Conservation (phyloP, 2,329 filamentous ascomycete species). For the Colletotrichum graminicola region DNA sequence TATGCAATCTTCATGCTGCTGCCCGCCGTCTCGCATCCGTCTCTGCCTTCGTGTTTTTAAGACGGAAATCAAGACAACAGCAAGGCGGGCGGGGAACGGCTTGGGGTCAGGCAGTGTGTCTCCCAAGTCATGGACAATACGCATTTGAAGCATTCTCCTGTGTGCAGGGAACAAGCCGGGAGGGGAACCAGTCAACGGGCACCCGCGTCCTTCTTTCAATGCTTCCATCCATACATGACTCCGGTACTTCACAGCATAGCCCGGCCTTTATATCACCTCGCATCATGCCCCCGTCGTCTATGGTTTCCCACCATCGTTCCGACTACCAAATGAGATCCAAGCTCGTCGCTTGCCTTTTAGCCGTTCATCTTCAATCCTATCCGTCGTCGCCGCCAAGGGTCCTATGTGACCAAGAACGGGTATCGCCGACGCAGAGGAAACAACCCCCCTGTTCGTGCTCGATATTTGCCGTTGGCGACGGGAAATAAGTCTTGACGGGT, state of each 20-base stretch:
- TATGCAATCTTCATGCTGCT: conserved; percentile 25
- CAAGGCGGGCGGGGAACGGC: conserved; percentile 2
- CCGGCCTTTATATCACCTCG: conserved; percentile 21
- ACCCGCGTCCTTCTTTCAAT: conserved; percentile 32
- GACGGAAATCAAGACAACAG: conserved; percentile 24
- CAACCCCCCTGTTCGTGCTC: conserved; percentile 22
- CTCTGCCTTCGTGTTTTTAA: conserved; percentile 8
- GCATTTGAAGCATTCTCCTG: conserved; percentile 26
- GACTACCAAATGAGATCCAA: conserved; percentile 8
- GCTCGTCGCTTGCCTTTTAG: conserved; percentile 22
- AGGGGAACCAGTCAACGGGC: conserved; percentile 9
- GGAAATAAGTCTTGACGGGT: conserved; percentile 13
- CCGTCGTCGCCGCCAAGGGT: conserved; percentile 7
- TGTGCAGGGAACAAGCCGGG: conserved; percentile 33
- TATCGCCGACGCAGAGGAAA: conserved; percentile 25
- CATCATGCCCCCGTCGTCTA: conserved; percentile 6
- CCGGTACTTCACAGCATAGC: conserved; percentile 25
- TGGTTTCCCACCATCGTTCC: background rate
- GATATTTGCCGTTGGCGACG: conserved; percentile 22
- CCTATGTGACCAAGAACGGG: conserved; percentile 19
- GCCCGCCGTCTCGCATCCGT: background rate
- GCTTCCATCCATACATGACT: conserved; percentile 37
- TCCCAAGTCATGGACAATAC: conserved; percentile 30
- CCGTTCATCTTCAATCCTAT: conserved; percentile 20
- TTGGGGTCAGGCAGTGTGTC: conserved; percentile 12